A percentile compares a stretch with the other conserved stretches of the same genome.
Conservation (phyloP, 768 basidiomycete species). For the Podaxis sp. region DNA sequence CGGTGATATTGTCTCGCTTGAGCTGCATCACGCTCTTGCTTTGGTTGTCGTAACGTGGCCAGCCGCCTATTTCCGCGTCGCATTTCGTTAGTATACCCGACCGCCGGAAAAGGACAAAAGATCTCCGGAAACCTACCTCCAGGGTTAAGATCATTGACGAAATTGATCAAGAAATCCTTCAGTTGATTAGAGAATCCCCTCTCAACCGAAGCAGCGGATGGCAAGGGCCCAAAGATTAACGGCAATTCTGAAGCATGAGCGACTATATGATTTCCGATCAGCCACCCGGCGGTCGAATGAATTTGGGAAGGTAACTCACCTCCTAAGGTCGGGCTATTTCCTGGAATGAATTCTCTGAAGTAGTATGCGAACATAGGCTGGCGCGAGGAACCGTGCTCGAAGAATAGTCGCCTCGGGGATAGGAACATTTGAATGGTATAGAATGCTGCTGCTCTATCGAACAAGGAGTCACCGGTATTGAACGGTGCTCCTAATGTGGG, state of each 20-base stretch:
- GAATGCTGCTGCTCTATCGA: constrained; percentile 55
- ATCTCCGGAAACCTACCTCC: constrained; percentile 38
- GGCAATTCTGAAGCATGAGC: constrained; percentile 49
- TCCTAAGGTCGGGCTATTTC: constrained; percentile 45
- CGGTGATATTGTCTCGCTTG: constrained; percentile 50
- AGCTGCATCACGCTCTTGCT: constrained; percentile 47
- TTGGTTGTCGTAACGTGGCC: constrained; percentile 42
- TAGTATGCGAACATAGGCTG: constrained; percentile 55
- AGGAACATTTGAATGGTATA: constrained; percentile 62
- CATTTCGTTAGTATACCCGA: background rate
- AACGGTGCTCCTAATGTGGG: constrained; percentile 48
- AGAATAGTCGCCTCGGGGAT: constrained; percentile 48
- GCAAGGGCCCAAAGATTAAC: constrained; percentile 49
- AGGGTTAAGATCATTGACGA: constrained; percentile 56
- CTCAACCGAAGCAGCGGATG: constrained; percentile 37
- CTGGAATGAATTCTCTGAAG: constrained; percentile 59
- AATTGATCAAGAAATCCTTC: constrained; percentile 56
- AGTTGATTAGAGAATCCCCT: constrained; percentile 44
- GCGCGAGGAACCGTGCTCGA: constrained; percentile 43
- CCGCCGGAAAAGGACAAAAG: background rate
- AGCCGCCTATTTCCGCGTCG: constrained; percentile 32
- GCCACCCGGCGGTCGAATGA: background rate
- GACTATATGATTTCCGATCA: constrained; percentile 28
- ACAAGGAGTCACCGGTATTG: constrained; percentile 59
- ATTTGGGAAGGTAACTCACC: constrained; percentile 30